Base-by-base conservation (phyloP, 1,139 yeast species). In the Arxiozyma bovina region DNA sequence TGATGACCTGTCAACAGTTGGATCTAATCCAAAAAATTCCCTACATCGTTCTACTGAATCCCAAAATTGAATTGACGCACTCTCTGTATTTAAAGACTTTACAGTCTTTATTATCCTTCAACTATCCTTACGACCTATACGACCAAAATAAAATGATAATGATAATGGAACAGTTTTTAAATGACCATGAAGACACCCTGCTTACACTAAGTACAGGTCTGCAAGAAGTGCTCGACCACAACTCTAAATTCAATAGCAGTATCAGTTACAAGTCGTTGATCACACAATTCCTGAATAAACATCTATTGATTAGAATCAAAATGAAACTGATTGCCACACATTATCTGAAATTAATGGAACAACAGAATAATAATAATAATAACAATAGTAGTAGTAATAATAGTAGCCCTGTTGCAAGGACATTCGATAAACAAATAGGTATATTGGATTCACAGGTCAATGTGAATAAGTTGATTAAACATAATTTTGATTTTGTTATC, bases 311-410 rank as follows among this genome's bases (percentile, higher is more conserved):
- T 60, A 75, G 97, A 56, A 90, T 91, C 48, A 79, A 91, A 60
- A 87, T 93, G 82, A 79, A 96, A 54, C 74, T 91, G 52, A 75
- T 90, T 54, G 91, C 94, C 1, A 91, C 87, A 57, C 96, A 93
- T 66, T 96, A 87, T 70, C 77, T 88, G 40, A 79, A 80, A 56
- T 70, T 87, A 43, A 68, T 81, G 21, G 53, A 53, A 20, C 44
- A 38, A 20, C 67, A 67, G 30, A 63, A 67, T 21, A 74, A 76
- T 59, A 79, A 73, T 62, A 54, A 58, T 5, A 57, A 56, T 52
- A 8, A 30, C 4, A 4, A 5, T 20, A 30, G 8, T 12, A 18
- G 12, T 12, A 63, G 67, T 21, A 74, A 76, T 59, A 79, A 73
- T 62, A 54, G 57, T 23, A 27, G 11, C 30, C 30, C 11, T 27